Evolutionary conservation across 371 early-diverging fungal species (phyloP).

Genomic region (Mucor sp.): DNA sequence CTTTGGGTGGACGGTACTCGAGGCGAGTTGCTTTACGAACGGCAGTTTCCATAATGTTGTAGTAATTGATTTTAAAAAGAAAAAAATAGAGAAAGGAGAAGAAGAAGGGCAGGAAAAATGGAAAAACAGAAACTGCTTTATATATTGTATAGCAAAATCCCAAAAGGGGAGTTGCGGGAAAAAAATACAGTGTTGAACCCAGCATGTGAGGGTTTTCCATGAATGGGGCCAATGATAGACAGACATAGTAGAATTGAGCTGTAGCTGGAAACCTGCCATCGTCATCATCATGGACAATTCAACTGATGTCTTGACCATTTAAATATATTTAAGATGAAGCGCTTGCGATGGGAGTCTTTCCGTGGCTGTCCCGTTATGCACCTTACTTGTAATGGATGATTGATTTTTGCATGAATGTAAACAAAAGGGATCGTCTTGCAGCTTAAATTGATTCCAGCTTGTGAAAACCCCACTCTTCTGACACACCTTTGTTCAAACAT

Average conservation of each 20-base stretch:
- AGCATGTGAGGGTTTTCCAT: background rate
- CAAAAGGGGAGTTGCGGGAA: background rate
- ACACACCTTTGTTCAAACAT: too few relatives aligned
- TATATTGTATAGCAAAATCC: background rate
- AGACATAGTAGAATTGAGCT: background rate
- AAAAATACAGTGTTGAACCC: background rate
- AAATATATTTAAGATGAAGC: background rate
- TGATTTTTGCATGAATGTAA: too few relatives aligned
- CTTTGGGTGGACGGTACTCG: conserved; percentile 77
- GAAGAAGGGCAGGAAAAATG: background rate
- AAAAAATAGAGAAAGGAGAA: background rate
- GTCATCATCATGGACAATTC: too few relatives aligned
- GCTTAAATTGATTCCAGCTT: too few relatives aligned
- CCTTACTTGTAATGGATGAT: background rate
- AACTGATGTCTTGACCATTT: background rate
- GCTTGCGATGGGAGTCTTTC: background rate
- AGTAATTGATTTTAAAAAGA: background rate
- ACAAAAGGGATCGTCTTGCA: background rate
- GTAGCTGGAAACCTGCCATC: too few relatives aligned
- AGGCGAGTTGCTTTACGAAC: conserved; percentile 80
- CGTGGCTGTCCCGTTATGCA: background rate
- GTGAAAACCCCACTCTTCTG: too few relatives aligned
- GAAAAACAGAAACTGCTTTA: background rate
- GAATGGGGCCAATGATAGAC: background rate
- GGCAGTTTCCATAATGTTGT: conserved; percentile 72